Base-by-base conservation (phyloP, 1,139 yeast genomes). In the Taphrina sp. region DNA sequence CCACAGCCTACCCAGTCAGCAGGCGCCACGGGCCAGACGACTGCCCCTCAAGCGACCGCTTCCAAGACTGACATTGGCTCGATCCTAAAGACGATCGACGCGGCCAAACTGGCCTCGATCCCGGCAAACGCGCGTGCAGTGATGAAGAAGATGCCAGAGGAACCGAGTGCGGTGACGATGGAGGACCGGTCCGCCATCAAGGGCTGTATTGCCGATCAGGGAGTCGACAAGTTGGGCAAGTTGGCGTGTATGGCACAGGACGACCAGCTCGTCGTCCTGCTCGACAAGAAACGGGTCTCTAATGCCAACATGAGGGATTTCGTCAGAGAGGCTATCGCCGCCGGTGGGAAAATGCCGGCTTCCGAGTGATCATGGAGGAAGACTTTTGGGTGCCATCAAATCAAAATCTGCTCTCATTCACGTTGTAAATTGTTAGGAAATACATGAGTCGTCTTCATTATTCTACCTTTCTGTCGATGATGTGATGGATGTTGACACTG, bases 131-230 rank as follows among this genome's bases (percentile, higher is more conserved):
- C 54, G 23, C 29, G 54, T 14, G 45, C 54, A n/a, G 54, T 49
- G 34, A 49, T 49, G 54, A 31, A 29, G 39, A 49, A 49, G 34
- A 49, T 49, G 54, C 54, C 54, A 3, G 54, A 49, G 34, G 33
- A 28, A 10, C 38, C 46, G 26, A 23, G 22, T 7, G 38, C 26
- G 12, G 54, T 49, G 34, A 49, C 54, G 31, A 24, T 22, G 33
- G 54, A 31, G 16, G 54, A 49, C 24, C 43, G 46, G 12, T 14
- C 20, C 10, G 54, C 54, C 39, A 49, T 49, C 46, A 39, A 49
- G 38, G 39, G 22, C 4, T 49, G 54, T 17, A 38, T 49, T 3
- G 26, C 54, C n/a, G 31, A 20, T 19, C 26, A 16, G 26, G 35
- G 33, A 35, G 43, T 46, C 52, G 54, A 49, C 26, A 12, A 17